Conservation (phyloP, 192 early-diverging fungal genomes). For the Linnemannia hyalina region DNA sequence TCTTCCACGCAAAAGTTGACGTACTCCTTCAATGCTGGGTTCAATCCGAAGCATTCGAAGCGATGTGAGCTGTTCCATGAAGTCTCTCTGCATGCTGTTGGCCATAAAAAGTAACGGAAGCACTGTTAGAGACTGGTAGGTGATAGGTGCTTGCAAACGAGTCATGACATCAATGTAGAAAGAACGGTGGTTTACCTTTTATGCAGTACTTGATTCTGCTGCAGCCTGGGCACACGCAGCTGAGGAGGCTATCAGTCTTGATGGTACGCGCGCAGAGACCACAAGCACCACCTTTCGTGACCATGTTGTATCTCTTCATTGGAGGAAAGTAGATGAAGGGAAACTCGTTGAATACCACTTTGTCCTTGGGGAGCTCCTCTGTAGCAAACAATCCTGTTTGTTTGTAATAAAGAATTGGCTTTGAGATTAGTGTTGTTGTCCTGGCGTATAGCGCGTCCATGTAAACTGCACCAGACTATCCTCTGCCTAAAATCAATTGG, state of each 20-base stretch:
- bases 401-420: constrained; percentile 10
- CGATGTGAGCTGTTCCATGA: constrained; percentile 64
- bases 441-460: background rate
- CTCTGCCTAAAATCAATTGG: background rate
- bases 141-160: background rate
- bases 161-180: background rate
- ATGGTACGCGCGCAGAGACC: constrained; percentile 67
- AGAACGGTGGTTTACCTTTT: constrained; percentile 31
- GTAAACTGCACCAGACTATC: background rate
- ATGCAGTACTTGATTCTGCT: constrained; percentile 63
- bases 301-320: constrained; percentile 65
- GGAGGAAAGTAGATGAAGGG: constrained; percentile 71
- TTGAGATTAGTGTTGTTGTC: constrained; percentile 48
- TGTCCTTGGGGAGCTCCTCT: constrained; percentile 63
- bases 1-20: constrained; percentile 60
- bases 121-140: background rate
- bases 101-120: background rate
- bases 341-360: constrained; percentile 66
- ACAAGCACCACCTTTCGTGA: constrained; percentile 62
- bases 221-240: constrained; percentile 55
- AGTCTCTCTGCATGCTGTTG: constrained; percentile 53
- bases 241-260: constrained; percentile 35
- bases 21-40: constrained; percentile 57
- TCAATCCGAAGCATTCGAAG: constrained; percentile 60
- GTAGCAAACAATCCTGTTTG: constrained; percentile 68